Evolutionary conservation across 75 land plant species (phyloP), one percentile per base, ranked within the genome.

Genomic region (Cryptomeria japonica): DNA sequence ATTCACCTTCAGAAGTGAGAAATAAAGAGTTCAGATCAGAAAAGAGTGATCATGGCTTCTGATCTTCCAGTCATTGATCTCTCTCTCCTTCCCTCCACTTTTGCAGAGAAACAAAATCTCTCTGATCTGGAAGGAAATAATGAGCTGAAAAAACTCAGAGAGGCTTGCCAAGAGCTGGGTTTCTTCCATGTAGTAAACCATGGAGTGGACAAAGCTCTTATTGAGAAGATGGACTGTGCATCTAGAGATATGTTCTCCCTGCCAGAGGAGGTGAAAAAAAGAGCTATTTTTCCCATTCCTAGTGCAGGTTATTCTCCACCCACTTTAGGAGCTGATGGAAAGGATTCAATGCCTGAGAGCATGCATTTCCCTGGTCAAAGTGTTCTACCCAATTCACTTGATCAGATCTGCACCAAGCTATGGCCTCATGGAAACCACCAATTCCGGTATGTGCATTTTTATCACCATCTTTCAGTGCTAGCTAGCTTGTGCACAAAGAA

Each of bases 321-420:
- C 80, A 87, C 86, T 79, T 47, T 86, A 12, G 92, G 94, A 25
- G 90, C 93, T 44, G 87, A 14, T 8, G 86, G 44, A 86, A 89
- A 36, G 86, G 90, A 41, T 91, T 90, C 84, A 89, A 90, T 79
- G 91, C 94, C 14, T 89, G 85, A 19, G 89, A 90, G 90, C 90
- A 91, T 39, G 94, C 88, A 49, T 89, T 92, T 42, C 93, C 93
- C 85, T 0, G 85, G 41, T 16, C 16, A 28, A 1, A 18, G 32
- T 31, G 83, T 37, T 16, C 22, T 36, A 3, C 83, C 18, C 38
- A 36, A 80, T 9, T 80, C 42, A 80, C 0, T 39, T 18, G 14
- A 36, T 5, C 38, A 80, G 28, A 25, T 64, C 28, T 64, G 0
- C 70, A 4, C 19, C 28, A 64, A 64, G 70, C 70, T 64, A 10